Evolutionary conservation across 805 yeast species (phyloP).

Genomic region (Pichia nanzhaoensis): DNA sequence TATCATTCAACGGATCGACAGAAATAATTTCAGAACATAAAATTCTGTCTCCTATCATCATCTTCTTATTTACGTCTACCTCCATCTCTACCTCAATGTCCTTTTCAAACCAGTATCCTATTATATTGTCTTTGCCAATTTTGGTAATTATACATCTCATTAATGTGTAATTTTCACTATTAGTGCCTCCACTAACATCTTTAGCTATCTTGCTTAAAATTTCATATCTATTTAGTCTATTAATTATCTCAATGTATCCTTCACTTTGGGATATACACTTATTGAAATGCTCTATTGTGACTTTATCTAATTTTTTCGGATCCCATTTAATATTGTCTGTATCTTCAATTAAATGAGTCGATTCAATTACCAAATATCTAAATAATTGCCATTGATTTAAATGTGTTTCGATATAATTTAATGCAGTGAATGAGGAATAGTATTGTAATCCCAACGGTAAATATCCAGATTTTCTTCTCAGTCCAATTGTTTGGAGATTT

Average conservation of each 20-base stretch:
- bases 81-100: slow-evolving; percentile 41
- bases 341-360: slow-evolving; percentile 4
- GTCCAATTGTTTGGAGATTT: not conserved
- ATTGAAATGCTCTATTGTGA: slow-evolving; percentile 7
- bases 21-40: slow-evolving; percentile 39
- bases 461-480: slow-evolving; percentile 12
- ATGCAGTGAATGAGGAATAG: slow-evolving; percentile 24
- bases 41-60: slow-evolving; percentile 38
- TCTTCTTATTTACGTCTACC: slow-evolving; percentile 10
- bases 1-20: slow-evolving; percentile 31
- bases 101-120: slow-evolving; percentile 42
- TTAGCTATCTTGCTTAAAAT: slow-evolving; percentile 1
- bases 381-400: slow-evolving; percentile 28
- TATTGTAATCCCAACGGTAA: slow-evolving; percentile 16
- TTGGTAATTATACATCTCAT: slow-evolving; percentile 41
- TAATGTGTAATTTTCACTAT: slow-evolving; percentile 15
- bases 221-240: slow-evolving; percentile 14
- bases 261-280: slow-evolving; percentile 11
- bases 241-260: slow-evolving; percentile 19
- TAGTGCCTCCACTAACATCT: slow-evolving; percentile 12
- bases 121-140: slow-evolving; percentile 24
- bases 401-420: slow-evolving; percentile 23
- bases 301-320: slow-evolving; percentile 7
- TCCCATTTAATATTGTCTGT: slow-evolving; percentile 1
- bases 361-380: slow-evolving; percentile 22